Percentiles rank a stretch among this genome's conserved stretches.
Conservation (phyloP, 1,284 basidiomycete species). For the Hymenochaete sp. region DNA sequence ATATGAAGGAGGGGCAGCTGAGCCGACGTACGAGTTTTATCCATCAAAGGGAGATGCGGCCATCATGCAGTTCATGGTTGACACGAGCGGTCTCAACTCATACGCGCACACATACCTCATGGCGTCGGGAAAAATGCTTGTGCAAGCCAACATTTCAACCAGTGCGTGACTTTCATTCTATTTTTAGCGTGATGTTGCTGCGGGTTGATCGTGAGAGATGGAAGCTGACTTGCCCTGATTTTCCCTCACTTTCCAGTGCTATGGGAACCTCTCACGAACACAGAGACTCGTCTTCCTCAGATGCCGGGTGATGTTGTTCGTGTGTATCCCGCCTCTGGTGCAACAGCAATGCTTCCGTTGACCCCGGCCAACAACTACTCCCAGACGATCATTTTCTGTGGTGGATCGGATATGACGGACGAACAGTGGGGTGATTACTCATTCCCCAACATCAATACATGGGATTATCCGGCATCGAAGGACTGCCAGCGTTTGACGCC, state of each 20-base stretch:
- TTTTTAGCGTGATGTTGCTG: conserved; percentile 1
- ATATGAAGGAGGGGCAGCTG: conserved; percentile 56
- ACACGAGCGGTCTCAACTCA: conserved; percentile 83
- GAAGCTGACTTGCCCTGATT: no score
- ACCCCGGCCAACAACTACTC: conserved; percentile 85
- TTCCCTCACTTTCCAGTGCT: conserved; percentile 34
- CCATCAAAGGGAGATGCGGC: conserved; percentile 54
- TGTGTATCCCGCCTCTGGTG: conserved; percentile 90
- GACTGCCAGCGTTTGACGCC: conserved; percentile 74
- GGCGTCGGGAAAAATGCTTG: conserved; percentile 74
- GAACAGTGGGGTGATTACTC: conserved; percentile 66
- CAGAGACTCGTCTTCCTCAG: conserved; percentile 50
- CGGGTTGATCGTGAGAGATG: no score
- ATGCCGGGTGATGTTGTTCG: conserved; percentile 66
- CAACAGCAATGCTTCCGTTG: conserved; percentile 83
- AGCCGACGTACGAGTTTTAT: conserved; percentile 75
- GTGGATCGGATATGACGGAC: conserved; percentile 71
- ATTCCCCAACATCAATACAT: conserved; percentile 58
- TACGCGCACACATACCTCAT: conserved; percentile 84
- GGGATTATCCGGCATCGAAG: conserved; percentile 50
- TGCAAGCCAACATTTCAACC: conserved; percentile 79
- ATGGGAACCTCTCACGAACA: conserved; percentile 53
- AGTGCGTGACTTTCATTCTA: conserved; percentile 36
- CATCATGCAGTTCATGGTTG: conserved; percentile 69
- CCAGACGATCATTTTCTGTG: conserved; percentile 83